Evolutionary conservation across 75 land plant species (phyloP).

Genomic region (Pinus albicaulis): DNA sequence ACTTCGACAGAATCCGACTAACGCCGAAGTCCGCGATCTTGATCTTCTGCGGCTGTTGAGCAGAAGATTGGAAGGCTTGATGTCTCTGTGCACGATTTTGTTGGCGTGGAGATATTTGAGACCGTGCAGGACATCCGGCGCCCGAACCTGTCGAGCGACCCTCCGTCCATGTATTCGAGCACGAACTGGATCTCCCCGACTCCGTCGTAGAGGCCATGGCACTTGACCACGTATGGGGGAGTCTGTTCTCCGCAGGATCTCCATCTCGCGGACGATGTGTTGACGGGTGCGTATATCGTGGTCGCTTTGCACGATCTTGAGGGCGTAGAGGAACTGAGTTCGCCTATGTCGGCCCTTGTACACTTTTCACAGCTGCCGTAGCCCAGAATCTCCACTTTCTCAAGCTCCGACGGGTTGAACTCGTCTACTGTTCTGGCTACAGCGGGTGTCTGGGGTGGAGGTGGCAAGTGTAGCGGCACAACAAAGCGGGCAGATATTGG

Average conservation of each 20-base stretch:
- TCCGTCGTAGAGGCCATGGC: constrained; percentile 66
- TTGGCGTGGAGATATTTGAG: constrained; percentile 62
- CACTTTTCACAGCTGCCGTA: constrained; percentile 63
- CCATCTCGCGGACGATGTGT: constrained; percentile 75
- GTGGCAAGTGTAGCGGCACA: background rate
- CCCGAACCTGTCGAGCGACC: constrained; percentile 32
- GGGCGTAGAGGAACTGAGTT: no score
- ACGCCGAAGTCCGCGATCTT: constrained; percentile 79
- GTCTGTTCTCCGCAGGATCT: constrained; percentile 72
- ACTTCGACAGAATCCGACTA: no score
- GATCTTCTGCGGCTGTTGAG: constrained; percentile 36
- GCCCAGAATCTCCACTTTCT: no score
- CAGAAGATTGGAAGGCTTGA: no score
- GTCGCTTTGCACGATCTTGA: constrained; percentile 58
- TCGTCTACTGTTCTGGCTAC: constrained; percentile 34
- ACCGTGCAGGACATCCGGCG: constrained; percentile 33
- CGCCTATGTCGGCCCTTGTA: constrained; percentile 64
- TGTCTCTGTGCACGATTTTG: no score
- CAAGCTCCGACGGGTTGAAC: constrained; percentile 10
- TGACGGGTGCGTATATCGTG: constrained; percentile 78
- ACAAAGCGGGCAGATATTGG: no score
- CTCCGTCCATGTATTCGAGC: constrained; percentile 72
- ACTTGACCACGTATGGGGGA: constrained; percentile 68
- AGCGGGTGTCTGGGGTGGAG: background rate
- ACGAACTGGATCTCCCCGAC: constrained; percentile 77